A percentile compares a stretch with the other conserved stretches of the same genome.
phyloP scores from a whole-genome alignment of 352 stramenopile genomes.

The Pythium myriotylum region DNA sequence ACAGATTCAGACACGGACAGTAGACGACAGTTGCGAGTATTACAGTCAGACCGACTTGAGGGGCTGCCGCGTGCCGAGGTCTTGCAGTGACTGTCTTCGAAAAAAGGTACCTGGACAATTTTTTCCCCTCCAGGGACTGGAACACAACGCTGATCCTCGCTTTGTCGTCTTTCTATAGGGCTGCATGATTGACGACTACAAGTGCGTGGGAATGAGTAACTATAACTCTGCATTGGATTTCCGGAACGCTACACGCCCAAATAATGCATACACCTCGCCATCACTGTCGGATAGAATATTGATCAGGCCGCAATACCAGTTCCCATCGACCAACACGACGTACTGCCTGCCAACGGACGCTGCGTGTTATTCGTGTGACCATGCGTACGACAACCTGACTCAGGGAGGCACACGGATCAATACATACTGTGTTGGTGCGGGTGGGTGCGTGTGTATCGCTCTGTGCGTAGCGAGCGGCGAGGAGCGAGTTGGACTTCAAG shows the following conservation, averaged over 20 bases:
- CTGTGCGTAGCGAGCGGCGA: slow-evolving; percentile 11
- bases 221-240: background rate
- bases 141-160: background rate
- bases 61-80: slow-evolving; percentile 11
- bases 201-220: background rate
- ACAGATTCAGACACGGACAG: background rate
- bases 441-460: slow-evolving; percentile 12
- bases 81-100: slow-evolving; percentile 14
- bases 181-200: background rate
- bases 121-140: no score
- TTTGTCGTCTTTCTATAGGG: background rate
- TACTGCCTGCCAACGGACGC: slow-evolving; percentile 6
- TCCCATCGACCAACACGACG: slow-evolving; percentile 19
- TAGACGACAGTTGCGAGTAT: slow-evolving; percentile 7
- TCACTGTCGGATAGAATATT: no score
- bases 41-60: slow-evolving; percentile 1
- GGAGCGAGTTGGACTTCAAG: no score
- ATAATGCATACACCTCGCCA: no score
- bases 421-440: slow-evolving; percentile 8
- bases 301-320: background rate
- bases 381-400: background rate
- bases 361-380: background rate
- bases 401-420: background rate
- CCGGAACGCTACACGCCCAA: no score
- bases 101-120: no score